A percentile compares a stretch with the other conserved stretches of the same genome.
These are phyloP conservation scores for Colletotrichum spinosum DNA, from an alignment of 2,329 filamentous ascomycete species.

Conservation along the genomic window DNA sequence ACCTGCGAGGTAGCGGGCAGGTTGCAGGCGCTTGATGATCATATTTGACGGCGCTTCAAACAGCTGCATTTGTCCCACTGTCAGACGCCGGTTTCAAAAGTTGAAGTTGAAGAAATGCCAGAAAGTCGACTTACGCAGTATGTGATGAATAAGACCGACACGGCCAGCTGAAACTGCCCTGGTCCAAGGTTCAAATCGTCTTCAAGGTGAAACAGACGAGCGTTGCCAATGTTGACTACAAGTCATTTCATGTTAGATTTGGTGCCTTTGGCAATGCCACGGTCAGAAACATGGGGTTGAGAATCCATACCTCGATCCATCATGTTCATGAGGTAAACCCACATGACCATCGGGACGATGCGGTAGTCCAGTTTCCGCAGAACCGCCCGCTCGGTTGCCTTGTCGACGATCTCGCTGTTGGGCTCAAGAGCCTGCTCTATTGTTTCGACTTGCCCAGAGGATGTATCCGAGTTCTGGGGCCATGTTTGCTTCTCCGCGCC, in stretches of 20 bases:
- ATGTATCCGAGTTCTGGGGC: constrained; percentile 40
- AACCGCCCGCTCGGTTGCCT: constrained; percentile 26
- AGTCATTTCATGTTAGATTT: not conserved
- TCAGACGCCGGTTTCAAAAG: not conserved
- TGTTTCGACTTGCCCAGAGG: constrained; percentile 35
- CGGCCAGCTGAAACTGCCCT: constrained; percentile 68
- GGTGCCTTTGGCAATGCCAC: constrained; percentile 59
- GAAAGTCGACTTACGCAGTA: constrained; percentile 52
- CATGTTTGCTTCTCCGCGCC: constrained; percentile 12
- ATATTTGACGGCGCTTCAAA: constrained; percentile 55
- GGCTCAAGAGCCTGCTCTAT: not conserved
- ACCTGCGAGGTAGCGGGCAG: constrained; percentile 56
- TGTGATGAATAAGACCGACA: constrained; percentile 54
- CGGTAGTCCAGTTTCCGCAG: constrained; percentile 46
- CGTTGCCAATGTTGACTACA: not conserved
- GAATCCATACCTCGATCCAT: constrained; percentile 46
- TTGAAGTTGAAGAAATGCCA: too few species aligned
- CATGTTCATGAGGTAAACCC: constrained; percentile 51
- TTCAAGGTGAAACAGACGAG: constrained; percentile 67
- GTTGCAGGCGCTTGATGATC: constrained; percentile 51
- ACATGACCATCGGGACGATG: constrained; percentile 47
- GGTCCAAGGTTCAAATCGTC: constrained; percentile 65
- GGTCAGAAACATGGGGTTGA: constrained; percentile 44
- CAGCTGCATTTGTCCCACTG: constrained; percentile 40
- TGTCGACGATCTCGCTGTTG: constrained; percentile 6